Percentiles rank a stretch among this genome's conserved stretches.
Conservation (phyloP, 1,139 yeast species). For the Geotrichum citri-aurantii region DNA sequence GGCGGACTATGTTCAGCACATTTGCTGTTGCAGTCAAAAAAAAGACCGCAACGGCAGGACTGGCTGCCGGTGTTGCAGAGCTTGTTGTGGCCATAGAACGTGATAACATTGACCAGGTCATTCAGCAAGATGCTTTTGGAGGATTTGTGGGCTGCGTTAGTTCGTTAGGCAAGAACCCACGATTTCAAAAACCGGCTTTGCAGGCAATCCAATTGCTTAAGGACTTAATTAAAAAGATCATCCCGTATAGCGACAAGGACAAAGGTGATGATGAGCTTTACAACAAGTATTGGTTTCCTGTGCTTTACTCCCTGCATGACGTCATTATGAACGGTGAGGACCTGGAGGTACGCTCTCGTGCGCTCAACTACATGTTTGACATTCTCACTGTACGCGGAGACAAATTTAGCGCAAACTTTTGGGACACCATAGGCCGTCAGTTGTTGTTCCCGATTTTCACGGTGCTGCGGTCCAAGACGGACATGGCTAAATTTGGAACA, state of each 20-base stretch:
- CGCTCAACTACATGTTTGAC: constrained; percentile 76
- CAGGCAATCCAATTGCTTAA: constrained; percentile 76
- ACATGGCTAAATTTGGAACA: constrained; percentile 55
- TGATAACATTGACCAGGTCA: constrained; percentile 58
- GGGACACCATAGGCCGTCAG: constrained; percentile 76
- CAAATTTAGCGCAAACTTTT: constrained; percentile 64
- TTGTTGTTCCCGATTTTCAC: constrained; percentile 86
- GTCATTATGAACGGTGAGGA: constrained; percentile 93
- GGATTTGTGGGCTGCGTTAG: constrained; percentile 73
- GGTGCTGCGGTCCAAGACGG: constrained; percentile 72
- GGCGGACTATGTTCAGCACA: constrained; percentile 84
- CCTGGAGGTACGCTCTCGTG: constrained; percentile 87
- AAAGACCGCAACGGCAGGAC: constrained; percentile 34
- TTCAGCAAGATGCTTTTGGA: constrained; percentile 67
- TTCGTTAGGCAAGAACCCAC: constrained; percentile 76
- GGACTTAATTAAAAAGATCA: constrained; percentile 52
- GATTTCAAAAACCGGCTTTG: constrained; percentile 73
- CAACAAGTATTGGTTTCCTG: constrained; percentile 66
- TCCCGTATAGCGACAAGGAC: constrained; percentile 16
- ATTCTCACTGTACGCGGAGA: constrained; percentile 73
- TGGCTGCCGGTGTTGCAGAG: constrained; percentile 59
- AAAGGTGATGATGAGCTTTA: constrained; percentile 37
- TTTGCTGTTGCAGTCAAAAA: constrained; percentile 60
- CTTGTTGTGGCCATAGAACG: constrained; percentile 59
- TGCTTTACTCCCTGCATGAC: constrained; percentile 77